These are phyloP conservation scores for Cordyceps cateniannulata DNA, from an alignment of 2,329 filamentous ascomycete genomes.

Conservation along the genomic window DNA sequence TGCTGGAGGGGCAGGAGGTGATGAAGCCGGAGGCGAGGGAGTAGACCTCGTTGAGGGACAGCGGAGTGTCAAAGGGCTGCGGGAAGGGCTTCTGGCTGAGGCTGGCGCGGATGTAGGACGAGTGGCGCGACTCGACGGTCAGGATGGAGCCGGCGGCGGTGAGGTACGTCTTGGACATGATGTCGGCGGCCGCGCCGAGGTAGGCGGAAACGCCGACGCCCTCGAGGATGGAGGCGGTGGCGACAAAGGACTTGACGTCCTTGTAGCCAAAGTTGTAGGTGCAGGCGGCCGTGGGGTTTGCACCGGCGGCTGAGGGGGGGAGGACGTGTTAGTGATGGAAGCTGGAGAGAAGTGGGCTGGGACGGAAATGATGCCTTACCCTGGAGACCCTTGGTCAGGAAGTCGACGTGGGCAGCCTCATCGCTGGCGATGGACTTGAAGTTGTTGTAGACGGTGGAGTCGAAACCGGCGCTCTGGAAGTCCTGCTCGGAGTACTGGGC, in stretches of 20 bases:
- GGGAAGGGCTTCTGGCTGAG: slow-evolving; percentile 54
- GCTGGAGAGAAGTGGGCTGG: neutral
- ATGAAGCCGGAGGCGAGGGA: slow-evolving; percentile 70
- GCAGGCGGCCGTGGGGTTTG: slow-evolving; percentile 62
- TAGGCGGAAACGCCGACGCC: slow-evolving; percentile 69
- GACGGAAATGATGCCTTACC: slow-evolving; percentile 26
- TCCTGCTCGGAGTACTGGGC: slow-evolving; percentile 57
- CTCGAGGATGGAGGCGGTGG: slow-evolving; percentile 63
- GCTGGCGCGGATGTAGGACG: slow-evolving; percentile 62
- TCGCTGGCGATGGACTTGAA: slow-evolving; percentile 56
- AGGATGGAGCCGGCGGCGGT: slow-evolving; percentile 63
- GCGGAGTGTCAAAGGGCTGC: slow-evolving; percentile 63
- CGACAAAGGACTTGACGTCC: slow-evolving; percentile 60
- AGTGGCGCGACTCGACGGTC: slow-evolving; percentile 67
- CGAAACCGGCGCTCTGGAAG: slow-evolving; percentile 58
- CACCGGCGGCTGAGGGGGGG: slow-evolving; percentile 53
- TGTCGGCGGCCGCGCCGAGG: slow-evolving; percentile 62
- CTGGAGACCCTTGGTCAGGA: slow-evolving; percentile 21
- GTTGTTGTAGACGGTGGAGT: slow-evolving; percentile 47
- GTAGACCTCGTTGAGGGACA: slow-evolving; percentile 64
- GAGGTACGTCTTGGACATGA: slow-evolving; percentile 54
- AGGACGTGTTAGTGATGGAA: neutral
- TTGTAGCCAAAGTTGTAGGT: slow-evolving; percentile 66
- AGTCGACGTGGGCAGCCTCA: slow-evolving; percentile 43
- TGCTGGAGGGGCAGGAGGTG: slow-evolving; percentile 56